Evolutionary conservation across 2,329 filamentous ascomycete genomes (phyloP).

Genomic region (Aspergillus neotritici): DNA sequence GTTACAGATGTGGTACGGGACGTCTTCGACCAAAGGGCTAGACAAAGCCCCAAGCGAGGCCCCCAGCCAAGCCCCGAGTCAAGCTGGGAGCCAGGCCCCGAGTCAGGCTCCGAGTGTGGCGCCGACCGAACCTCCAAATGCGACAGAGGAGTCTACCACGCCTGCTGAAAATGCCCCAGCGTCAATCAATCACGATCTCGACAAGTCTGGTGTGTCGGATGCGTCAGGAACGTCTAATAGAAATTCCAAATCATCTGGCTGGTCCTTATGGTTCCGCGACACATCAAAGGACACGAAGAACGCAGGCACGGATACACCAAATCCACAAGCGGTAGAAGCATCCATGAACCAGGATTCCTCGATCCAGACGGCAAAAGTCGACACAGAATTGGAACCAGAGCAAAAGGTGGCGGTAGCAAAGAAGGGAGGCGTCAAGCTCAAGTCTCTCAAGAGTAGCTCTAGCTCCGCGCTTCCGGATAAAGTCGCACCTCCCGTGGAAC

Average conservation of each 20-base stretch:
- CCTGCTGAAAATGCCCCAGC: constrained; percentile 9
- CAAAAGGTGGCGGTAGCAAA: constrained; percentile 22
- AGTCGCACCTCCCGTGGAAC: constrained; percentile 14
- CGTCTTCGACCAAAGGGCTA: constrained; percentile 19
- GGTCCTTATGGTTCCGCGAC: constrained; percentile 41
- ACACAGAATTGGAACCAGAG: constrained; percentile 17
- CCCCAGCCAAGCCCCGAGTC: too few relatives aligned
- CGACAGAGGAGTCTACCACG: constrained; percentile 17
- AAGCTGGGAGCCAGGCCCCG: too few relatives aligned
- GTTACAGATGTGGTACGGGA: constrained; percentile 42
- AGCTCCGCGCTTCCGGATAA: constrained; percentile 20
- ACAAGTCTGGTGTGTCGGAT: constrained; percentile 14
- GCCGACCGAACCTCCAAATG: constrained; percentile 13
- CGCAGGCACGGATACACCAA: constrained; percentile 19
- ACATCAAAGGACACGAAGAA: constrained; percentile 17
- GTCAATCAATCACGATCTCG: constrained; percentile 9
- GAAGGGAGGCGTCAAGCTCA: constrained; percentile 28
- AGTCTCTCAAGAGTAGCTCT: constrained; percentile 19
- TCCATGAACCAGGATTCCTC: constrained; percentile 16
- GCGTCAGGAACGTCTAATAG: constrained; percentile 15
- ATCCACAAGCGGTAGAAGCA: constrained; percentile 22
- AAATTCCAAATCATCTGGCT: constrained; percentile 30
- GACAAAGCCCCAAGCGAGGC: constrained; percentile 19
- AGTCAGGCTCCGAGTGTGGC: too few relatives aligned
- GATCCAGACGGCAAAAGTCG: constrained; percentile 14